Percentiles rank a stretch among this genome's conserved stretches.
Conservation (phyloP, 2,329 filamentous ascomycete species). For the Onygena corvina region DNA sequence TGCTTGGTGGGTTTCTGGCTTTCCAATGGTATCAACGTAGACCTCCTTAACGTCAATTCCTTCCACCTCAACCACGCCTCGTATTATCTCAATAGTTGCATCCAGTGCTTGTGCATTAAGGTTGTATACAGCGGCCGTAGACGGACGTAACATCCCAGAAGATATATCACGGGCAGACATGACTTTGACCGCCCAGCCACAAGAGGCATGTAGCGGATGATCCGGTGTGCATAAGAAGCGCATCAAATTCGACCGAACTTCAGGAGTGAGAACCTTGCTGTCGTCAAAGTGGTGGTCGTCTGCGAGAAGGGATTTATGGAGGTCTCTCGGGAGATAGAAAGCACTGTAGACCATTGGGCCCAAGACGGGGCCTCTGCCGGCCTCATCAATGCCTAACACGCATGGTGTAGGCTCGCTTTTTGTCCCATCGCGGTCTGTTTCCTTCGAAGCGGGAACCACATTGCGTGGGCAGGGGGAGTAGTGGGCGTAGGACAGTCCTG, state of each 20-base stretch:
- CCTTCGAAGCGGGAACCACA: slow-evolving; percentile 41
- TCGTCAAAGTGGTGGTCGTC: slow-evolving; percentile 80
- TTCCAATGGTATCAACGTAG: slow-evolving; percentile 90
- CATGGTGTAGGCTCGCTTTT: slow-evolving; percentile 44
- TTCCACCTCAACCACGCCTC: slow-evolving; percentile 54
- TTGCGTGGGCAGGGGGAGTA: slow-evolving; percentile 55
- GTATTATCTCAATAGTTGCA: slow-evolving; percentile 72
- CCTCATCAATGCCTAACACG: slow-evolving; percentile 83
- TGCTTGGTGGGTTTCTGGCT: slow-evolving; percentile 68
- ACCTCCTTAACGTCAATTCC: slow-evolving; percentile 80
- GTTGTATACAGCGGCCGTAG: slow-evolving; percentile 53
- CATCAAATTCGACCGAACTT: slow-evolving; percentile 64
- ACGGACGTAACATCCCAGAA: slow-evolving; percentile 58
- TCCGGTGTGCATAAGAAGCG: slow-evolving; percentile 55
- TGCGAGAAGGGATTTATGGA: slow-evolving; percentile 61
- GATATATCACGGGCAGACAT: slow-evolving; percentile 77
- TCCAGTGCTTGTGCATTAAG: slow-evolving; percentile 94
- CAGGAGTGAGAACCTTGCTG: slow-evolving; percentile 76
- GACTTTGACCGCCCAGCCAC: slow-evolving; percentile 72
- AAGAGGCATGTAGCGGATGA: slow-evolving; percentile 48
- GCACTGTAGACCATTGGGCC: slow-evolving; percentile 58
- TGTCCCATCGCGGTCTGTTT: slow-evolving; percentile 19
- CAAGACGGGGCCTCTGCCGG: slow-evolving; percentile 84
- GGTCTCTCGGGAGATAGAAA: slow-evolving; percentile 58
- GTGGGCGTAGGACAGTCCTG: slow-evolving; percentile 58